A percentile compares a stretch with the other conserved stretches of the same genome.
Conservation (phyloP, 495 filamentous ascomycete species). For the Cryomyces antarcticus region DNA sequence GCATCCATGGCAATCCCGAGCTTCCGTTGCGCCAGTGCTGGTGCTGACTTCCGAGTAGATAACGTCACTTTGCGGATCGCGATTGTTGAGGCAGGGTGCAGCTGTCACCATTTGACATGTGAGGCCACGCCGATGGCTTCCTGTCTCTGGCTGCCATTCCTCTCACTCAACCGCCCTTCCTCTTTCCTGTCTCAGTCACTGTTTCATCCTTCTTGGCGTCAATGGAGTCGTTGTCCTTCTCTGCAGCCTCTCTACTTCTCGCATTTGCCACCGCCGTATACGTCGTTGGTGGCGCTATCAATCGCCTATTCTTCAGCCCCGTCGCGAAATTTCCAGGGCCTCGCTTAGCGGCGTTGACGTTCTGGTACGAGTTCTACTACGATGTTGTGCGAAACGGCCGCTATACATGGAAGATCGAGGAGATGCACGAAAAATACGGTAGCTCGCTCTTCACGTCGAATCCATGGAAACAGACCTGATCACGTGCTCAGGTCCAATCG, state of each 20-base stretch:
- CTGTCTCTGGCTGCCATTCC: too few relatives aligned
- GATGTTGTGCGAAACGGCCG: conserved; percentile 6
- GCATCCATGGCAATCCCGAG: too few relatives aligned
- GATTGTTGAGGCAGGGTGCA: too few relatives aligned
- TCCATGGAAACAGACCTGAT: neutral
- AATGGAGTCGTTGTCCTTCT: too few relatives aligned
- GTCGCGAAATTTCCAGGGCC: conserved; percentile 8
- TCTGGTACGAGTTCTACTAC: conserved; percentile 13
- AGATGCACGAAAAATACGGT: conserved; percentile 9
- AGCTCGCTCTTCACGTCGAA: neutral
- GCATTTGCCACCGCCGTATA: neutral
- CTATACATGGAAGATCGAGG: conserved; percentile 6
- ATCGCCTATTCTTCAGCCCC: conserved; percentile 6
- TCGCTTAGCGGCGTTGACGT: conserved; percentile 8
- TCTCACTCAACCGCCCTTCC: too few relatives aligned
- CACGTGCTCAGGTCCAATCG: conserved; percentile 11
- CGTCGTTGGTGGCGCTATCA: neutral
- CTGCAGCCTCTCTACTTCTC: neutral
- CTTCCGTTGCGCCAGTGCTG: too few relatives aligned
- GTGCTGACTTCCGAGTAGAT: too few relatives aligned
- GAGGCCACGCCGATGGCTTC: too few relatives aligned
- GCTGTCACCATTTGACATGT: too few relatives aligned
- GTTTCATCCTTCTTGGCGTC: too few relatives aligned
- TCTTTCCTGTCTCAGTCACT: too few relatives aligned
- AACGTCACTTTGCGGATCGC: too few relatives aligned